Base-by-base conservation (phyloP, 108 stramenopile species). In the Cyclotella distinguenda region DNA sequence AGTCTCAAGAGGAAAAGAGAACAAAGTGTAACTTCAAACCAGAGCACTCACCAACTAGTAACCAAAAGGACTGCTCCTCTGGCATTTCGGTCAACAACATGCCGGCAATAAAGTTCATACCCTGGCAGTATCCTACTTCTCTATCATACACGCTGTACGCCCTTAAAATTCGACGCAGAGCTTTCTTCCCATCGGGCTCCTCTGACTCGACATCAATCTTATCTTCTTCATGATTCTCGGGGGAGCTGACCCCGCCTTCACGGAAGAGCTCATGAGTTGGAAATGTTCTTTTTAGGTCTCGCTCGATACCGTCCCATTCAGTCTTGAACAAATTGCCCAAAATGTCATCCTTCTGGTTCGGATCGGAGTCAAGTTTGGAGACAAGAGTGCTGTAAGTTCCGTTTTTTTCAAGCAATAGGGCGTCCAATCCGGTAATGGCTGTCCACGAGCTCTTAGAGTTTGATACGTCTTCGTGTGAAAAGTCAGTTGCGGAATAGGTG, bases 121-220 rank as follows among this genome's bases (percentile, higher is more conserved):
- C 97, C 62, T 98, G 97, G 59, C 97, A 98, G 64, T 98, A 98
- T 4, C 96, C 94, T 16, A 96, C 82, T 58, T 94, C 90, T 10
- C 44, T 65, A 52, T 98, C 97, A 55, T 88, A 80, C 25, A 85
- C 60, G 49, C 88, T 83, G 56, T 96, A 96, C 0, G 92, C 89
- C 23, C 84, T 62, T 34, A 96, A 67, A 2, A 94, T 79, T 2
- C 93, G 75, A 10, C 91, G 74, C 31, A 96, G 63, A n/a, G 82
- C 70, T 21, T 55, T 19, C 26, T 8, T 45, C 12, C 44, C 53
- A 33, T 67, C 35, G 39, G 22, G 16, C 22, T 34, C 43, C 16
- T 55, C 53, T 31, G n/a, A 42, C 8, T 31, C 38, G 18, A 33
- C n/a, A 15, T n/a, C 18, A 18, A 28, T 61, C n/a, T 23, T 11